Conservation (phyloP, 306 rosid genomes). For the Quillaja saponaria region DNA sequence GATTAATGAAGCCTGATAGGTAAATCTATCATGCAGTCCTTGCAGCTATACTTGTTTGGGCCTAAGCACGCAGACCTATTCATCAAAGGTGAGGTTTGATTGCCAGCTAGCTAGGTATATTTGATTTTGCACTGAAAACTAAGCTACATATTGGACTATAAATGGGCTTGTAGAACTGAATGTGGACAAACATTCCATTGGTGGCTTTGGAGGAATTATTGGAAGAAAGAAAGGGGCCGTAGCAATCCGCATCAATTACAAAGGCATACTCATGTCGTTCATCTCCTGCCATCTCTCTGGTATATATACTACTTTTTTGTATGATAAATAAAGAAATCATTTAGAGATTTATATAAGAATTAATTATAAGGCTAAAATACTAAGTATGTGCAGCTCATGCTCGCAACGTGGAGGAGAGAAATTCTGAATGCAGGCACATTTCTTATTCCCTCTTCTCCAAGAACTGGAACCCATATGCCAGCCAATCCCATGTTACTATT, state of each 20-base stretch:
- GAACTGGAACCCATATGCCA: conserved; percentile 54
- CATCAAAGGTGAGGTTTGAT: conserved; percentile 43
- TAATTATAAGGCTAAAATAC: no score
- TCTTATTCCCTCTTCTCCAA: conserved; percentile 63
- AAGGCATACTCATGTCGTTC: conserved; percentile 62
- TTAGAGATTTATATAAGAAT: no score
- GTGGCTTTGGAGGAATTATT: conserved; percentile 69
- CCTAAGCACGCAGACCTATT: conserved; percentile 48
- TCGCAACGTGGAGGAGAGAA: conserved; percentile 62
- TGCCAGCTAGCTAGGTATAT: background rate
- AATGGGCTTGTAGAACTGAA: conserved; percentile 42
- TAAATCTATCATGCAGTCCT: conserved; percentile 67
- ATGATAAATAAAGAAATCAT: no score
- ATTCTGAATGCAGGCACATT: conserved; percentile 53
- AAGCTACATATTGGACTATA: background rate
- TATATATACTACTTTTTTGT: no score
- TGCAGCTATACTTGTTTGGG: conserved; percentile 74
- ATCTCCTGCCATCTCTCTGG: conserved; percentile 80
- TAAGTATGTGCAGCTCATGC: conserved; percentile 59
- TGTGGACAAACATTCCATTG: conserved; percentile 53
- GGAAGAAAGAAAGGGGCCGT: conserved; percentile 86
- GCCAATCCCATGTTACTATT: conserved; percentile 53
- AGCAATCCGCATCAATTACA: conserved; percentile 61
- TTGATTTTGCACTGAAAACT: no score
- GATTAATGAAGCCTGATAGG: conserved; percentile 65